These are phyloP conservation scores for Arabidopsis suecica DNA, from an alignment of 345 rosid species.

Conservation along the genomic window DNA sequence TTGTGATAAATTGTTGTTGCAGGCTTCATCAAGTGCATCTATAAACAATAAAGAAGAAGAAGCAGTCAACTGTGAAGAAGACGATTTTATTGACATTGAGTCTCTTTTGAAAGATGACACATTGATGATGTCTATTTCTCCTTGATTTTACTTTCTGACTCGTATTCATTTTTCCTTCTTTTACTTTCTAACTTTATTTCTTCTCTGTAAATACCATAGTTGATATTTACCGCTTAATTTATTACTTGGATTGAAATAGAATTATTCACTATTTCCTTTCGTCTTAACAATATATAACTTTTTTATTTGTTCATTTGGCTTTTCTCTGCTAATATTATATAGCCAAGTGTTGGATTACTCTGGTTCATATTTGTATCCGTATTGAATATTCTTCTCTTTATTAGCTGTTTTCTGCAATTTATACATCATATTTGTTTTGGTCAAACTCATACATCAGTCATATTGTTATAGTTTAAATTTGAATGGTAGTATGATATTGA, in stretches of 20 bases:
- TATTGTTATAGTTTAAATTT: too few relatives aligned
- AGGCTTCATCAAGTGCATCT: constrained; percentile 41
- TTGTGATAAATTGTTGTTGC: constrained; percentile 27
- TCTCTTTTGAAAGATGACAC: constrained; percentile 72
- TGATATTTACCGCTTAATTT: constrained; percentile 27
- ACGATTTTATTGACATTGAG: constrained; percentile 60
- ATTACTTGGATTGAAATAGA: constrained; percentile 10
- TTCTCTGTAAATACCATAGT: constrained; percentile 42
- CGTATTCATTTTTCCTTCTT: constrained; percentile 15
- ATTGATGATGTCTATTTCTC: constrained; percentile 73
- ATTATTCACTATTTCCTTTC: background rate
- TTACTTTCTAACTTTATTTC: constrained; percentile 18
- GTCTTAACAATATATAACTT: too few relatives aligned
- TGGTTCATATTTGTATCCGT: background rate
- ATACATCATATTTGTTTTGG: background rate
- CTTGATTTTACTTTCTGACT: constrained; percentile 41
- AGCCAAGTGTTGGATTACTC: background rate
- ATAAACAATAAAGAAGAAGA: constrained; percentile 42
- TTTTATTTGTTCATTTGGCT: background rate
- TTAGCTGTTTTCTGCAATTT: background rate
- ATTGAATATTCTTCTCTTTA: constrained; percentile 3
- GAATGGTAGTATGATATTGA: background rate
- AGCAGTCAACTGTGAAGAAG: constrained; percentile 46
- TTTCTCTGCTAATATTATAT: background rate
- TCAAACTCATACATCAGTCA: too few relatives aligned